phyloP scores from a whole-genome alignment of 2,329 filamentous ascomycete species.

The Penicillium sp. region DNA sequence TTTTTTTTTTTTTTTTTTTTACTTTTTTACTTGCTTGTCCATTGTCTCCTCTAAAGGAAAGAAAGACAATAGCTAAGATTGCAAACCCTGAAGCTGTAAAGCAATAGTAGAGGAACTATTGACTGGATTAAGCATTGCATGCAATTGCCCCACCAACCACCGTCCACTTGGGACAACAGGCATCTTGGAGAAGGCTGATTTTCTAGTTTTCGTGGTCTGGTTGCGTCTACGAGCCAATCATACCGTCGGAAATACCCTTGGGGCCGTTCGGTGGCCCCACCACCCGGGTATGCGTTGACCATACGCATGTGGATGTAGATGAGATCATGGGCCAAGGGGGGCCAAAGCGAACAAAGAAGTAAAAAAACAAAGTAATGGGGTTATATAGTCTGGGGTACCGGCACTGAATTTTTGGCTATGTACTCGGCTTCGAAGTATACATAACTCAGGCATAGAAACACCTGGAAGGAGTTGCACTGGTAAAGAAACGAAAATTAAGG shows the following conservation, averaged over 20 bases:
- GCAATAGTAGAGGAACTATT: neutral
- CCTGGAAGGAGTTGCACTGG: neutral
- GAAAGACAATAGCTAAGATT: neutral
- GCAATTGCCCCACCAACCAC: slow-evolving; percentile 26
- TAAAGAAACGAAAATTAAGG: slow-evolving; percentile 8
- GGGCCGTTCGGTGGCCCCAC: slow-evolving; percentile 6
- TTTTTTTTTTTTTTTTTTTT: too few relatives aligned
- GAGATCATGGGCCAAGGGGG: neutral
- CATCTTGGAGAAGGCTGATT: neutral
- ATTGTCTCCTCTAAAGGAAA: neutral
- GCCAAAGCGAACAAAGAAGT: neutral
- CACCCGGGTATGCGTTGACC: slow-evolving; percentile 3
- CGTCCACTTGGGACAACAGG: slow-evolving; percentile 14
- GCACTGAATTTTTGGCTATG: neutral
- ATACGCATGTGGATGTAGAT: neutral
- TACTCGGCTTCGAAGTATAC: neutral
- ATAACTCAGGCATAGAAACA: neutral
- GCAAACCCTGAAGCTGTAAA: neutral
- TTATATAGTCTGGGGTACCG: neutral
- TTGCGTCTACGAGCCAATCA: slow-evolving; percentile 7
- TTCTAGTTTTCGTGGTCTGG: slow-evolving; percentile 8
- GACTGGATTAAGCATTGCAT: slow-evolving; percentile 30
- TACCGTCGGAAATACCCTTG: slow-evolving; percentile 1
- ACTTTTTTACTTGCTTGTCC: neutral
- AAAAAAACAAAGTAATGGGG: neutral